Percentiles rank a stretch among this genome's conserved stretches.
Conservation (phyloP, 257 asterid species). For the Solanum medicagineum region DNA sequence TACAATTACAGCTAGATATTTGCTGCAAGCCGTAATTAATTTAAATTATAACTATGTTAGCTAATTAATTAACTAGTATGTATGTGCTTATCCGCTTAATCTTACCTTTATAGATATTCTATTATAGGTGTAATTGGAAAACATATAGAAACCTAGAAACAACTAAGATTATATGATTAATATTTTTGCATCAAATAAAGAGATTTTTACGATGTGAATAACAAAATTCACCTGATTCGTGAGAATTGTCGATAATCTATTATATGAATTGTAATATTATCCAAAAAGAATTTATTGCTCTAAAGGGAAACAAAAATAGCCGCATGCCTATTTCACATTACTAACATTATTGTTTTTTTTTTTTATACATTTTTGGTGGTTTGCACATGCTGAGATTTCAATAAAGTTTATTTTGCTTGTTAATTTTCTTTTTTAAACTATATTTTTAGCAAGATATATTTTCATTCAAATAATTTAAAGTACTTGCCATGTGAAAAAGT, state of each 20-base stretch:
- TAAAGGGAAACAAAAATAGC: background rate
- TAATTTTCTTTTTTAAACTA: background rate
- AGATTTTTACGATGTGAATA: too few relatives aligned
- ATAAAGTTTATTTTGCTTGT: background rate
- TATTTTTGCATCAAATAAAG: too few relatives aligned
- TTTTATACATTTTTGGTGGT: background rate
- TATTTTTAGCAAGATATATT: background rate
- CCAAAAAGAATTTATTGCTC: background rate
- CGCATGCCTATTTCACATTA: background rate
- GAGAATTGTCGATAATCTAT: background rate
- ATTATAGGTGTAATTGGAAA: too few relatives aligned
- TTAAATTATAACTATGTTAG: too few relatives aligned
- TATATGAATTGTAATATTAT: background rate
- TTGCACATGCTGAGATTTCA: background rate
- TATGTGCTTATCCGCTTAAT: too few relatives aligned
- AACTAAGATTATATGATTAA: background rate
- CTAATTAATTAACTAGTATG: too few relatives aligned
- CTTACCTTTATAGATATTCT: too few relatives aligned
- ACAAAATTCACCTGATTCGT: too few relatives aligned
- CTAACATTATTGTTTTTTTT: background rate
- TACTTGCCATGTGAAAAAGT: background rate
- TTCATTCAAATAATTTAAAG: background rate
- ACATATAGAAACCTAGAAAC: too few relatives aligned
- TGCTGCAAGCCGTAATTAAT: too few relatives aligned
- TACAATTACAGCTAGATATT: too few relatives aligned